phyloP scores from a whole-genome alignment of 2,329 filamentous ascomycete species.

The Beauveria sp. region DNA sequence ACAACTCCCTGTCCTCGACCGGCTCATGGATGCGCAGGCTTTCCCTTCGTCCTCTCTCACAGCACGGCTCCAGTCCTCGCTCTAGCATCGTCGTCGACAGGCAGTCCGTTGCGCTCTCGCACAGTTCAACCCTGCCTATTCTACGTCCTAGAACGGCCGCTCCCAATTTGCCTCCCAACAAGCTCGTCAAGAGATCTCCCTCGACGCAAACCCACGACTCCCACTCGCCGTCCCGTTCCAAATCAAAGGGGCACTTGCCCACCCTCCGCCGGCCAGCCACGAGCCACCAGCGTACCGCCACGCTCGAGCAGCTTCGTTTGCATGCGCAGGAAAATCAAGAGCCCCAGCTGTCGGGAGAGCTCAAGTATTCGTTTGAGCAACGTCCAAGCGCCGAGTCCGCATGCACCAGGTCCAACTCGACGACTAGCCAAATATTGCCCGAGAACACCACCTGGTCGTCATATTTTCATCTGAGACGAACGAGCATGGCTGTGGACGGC shows the following conservation, averaged over 20 bases:
- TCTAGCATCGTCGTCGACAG: constrained; percentile 60
- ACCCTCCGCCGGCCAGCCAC: constrained; percentile 67
- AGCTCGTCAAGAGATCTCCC: constrained; percentile 66
- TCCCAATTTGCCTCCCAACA: constrained; percentile 56
- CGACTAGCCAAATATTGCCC: neutral
- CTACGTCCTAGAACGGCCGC: constrained; percentile 32
- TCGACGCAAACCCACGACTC: constrained; percentile 42
- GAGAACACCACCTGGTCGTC: constrained; percentile 39
- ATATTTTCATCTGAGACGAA: constrained; percentile 42
- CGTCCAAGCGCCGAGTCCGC: constrained; percentile 17
- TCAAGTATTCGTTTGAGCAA: constrained; percentile 29
- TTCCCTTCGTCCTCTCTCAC: constrained; percentile 57
- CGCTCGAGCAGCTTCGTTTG: constrained; percentile 47
- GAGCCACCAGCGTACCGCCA: constrained; percentile 69
- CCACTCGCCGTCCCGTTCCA: constrained; percentile 39
- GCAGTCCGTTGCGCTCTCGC: constrained; percentile 56
- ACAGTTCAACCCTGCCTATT: constrained; percentile 60
- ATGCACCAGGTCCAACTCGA: neutral
- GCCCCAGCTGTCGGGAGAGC: constrained; percentile 16
- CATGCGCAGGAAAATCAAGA: constrained; percentile 16
- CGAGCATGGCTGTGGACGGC: neutral
- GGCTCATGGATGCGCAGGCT: constrained; percentile 67
- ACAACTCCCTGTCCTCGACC: constrained; percentile 53
- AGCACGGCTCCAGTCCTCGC: constrained; percentile 55
- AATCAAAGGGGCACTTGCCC: constrained; percentile 46